Base-by-base conservation (phyloP, 306 rosid species). In the Purshia tridentata region DNA sequence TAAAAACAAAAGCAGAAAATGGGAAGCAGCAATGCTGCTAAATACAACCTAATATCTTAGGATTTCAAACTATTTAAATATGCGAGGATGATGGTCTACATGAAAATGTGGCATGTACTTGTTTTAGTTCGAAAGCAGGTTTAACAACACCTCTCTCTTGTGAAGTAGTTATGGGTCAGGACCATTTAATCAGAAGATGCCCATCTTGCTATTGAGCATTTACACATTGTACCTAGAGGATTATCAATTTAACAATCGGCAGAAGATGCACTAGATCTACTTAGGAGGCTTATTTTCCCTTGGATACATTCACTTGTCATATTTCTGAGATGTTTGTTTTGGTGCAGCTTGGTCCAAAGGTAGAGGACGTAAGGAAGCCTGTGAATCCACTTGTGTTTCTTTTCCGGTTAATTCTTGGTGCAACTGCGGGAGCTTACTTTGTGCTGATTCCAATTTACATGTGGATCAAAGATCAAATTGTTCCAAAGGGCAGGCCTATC, bases 261-360 rank as follows among this genome's bases (percentile, higher is more conserved):
- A 40, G 23, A 39, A 39, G 14, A 7, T 13, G 16, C 54, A 11
- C 11, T 70, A 55, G 42, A 16, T 44, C 29, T 55, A 55, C 15
- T 7, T 20, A 14, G 63, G 39, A 42, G 53, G 42, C n/a, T 55
- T 22, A 70, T 55, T 19, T 20, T 40, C 41, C 9, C 42, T 41
- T 50, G 5, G 18, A 51, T 39, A 7, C 44, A 42, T 45, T 55
- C 6, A 10, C 15, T 13, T 42, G 44, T 20, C 19, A 5, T 56
- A 56, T 45, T 70, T 15, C 22, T 39, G n/a, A 8, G 44, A 70
- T 14, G 35, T 15, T 45, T 72, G 64, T 71, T 73, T 70, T 82
- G 52, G 57, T 90, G 88, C 88, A 90, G 97, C 91, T 88, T 81
- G 97, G 93, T 81, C 92, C 97, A 40, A 90, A 88, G 87, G 88